A percentile compares a stretch with the other conserved stretches of the same genome.
Evolutionary conservation across 1,139 yeast genomes (phyloP).

Genomic region (Pichia sp.): DNA sequence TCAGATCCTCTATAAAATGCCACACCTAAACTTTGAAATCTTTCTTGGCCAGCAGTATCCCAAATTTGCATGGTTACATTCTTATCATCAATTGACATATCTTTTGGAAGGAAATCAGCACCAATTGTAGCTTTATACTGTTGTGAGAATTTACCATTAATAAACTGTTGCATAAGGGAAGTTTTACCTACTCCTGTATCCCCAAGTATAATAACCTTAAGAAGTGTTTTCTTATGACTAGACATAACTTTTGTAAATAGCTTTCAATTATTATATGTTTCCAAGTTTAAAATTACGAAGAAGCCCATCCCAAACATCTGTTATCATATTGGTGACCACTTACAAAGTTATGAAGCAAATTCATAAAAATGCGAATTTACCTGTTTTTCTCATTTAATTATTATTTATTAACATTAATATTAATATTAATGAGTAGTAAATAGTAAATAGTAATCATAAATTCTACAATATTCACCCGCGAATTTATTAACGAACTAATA

Average conservation of each 20-base stretch:
- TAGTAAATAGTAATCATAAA: too few species aligned
- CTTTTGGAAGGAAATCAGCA: slow-evolving; percentile 93
- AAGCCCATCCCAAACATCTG: background rate
- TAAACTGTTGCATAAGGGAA: slow-evolving; percentile 92
- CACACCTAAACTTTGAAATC: slow-evolving; percentile 94
- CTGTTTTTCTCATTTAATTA: too few species aligned
- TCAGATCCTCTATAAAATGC: slow-evolving; percentile 98
- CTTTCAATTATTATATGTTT: too few species aligned
- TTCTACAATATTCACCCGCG: too few species aligned
- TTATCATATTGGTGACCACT: too few species aligned
- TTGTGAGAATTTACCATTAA: slow-evolving; percentile 88
- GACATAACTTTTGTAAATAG: slow-evolving; percentile 4
- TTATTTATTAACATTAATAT: too few species aligned
- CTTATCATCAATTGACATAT: slow-evolving; percentile 75
- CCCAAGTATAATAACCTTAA: slow-evolving; percentile 91
- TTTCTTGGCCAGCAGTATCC: slow-evolving; percentile 99
- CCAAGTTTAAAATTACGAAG: background rate
- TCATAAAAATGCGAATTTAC: too few species aligned
- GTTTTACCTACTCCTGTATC: slow-evolving; percentile 99
- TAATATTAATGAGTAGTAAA: too few species aligned
- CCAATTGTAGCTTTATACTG: slow-evolving; percentile 98
- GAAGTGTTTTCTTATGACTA: slow-evolving; percentile 70
- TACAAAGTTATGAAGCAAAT: too few species aligned
- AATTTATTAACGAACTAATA: too few species aligned
- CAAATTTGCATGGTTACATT: slow-evolving; percentile 84